A percentile compares a stretch with the other conserved stretches of the same genome.
Conservation (phyloP, 2,329 filamentous ascomycete genomes). For the Diaporthe capsici region DNA sequence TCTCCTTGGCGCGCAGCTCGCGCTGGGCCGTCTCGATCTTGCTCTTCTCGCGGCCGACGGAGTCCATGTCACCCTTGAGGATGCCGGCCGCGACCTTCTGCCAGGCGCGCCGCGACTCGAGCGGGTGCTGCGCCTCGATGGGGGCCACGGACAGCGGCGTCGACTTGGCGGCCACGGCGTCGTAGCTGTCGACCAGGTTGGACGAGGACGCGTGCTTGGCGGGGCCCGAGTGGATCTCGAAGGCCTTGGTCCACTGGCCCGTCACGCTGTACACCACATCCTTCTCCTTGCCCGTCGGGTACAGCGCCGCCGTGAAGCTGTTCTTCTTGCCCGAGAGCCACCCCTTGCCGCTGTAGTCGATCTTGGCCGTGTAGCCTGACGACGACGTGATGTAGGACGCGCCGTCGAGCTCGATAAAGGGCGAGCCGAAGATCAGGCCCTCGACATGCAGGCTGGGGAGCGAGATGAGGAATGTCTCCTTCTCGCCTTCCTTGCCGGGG, state of each 20-base stretch:
- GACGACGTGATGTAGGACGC: conserved; percentile 88
- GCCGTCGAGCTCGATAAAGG: conserved; percentile 92
- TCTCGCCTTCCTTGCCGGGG: conserved; percentile 51
- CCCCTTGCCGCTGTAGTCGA: conserved; percentile 93
- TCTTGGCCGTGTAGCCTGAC: conserved; percentile 87
- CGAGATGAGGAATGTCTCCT: conserved; percentile 89
- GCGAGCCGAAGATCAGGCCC: conserved; percentile 86
- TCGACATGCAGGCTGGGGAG: conserved; percentile 94
- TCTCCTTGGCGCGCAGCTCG: conserved; percentile 79
- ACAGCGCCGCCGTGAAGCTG: conserved; percentile 82
- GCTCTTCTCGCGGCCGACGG: conserved; percentile 82
- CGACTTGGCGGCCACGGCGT: conserved; percentile 68
- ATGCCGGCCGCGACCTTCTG: conserved; percentile 86
- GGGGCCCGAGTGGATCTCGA: conserved; percentile 80
- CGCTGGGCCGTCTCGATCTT: conserved; percentile 82
- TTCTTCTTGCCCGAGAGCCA: conserved; percentile 99
- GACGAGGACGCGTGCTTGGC: conserved; percentile 64
- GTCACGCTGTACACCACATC: conserved; percentile 84
- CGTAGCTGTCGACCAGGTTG: conserved; percentile 71
- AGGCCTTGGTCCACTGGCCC: conserved; percentile 91
- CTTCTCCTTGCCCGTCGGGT: conserved; percentile 78
- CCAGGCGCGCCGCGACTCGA: conserved; percentile 93
- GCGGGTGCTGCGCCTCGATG: conserved; percentile 84
- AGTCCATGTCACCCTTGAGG: conserved; percentile 85
- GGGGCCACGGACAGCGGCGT: conserved; percentile 80